Percentiles rank a stretch among this genome's conserved stretches.
phyloP scores from a whole-genome alignment of 495 filamentous ascomycete species.

The Pseudomonodictys pantanalensis region DNA sequence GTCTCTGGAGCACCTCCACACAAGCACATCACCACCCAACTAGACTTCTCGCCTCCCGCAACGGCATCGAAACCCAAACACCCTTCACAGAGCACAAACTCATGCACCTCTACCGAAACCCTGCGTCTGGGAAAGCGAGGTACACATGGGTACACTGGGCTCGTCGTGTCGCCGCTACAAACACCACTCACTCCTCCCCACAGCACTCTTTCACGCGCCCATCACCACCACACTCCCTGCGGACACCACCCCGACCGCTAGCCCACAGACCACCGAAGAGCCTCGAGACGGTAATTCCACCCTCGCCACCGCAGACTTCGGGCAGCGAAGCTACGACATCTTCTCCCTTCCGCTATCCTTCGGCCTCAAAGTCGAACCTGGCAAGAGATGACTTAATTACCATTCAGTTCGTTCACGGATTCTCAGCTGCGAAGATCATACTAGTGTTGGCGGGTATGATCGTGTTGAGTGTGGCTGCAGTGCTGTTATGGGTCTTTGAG shows the following conservation, averaged over 20 bases:
- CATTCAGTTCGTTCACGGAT: conserved; percentile 18
- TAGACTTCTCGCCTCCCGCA: neutral
- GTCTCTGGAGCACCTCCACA: neutral
- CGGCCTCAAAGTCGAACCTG: neutral
- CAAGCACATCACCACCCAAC: neutral
- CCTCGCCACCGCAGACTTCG: too few relatives aligned
- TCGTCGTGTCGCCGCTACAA: conserved; percentile 8
- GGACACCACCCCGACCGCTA: neutral
- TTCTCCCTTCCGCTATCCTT: neutral
- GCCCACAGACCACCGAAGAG: too few relatives aligned
- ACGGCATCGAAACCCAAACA: neutral
- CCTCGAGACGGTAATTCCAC: too few relatives aligned
- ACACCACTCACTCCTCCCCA: neutral
- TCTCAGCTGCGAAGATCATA: conserved; percentile 3
- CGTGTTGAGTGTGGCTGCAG: conserved; percentile 1
- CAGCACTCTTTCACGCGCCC: neutral
- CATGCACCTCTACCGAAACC: conserved; percentile 8
- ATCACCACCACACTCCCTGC: neutral
- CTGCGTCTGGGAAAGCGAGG: conserved; percentile 14
- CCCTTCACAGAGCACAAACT: conserved; percentile 17
- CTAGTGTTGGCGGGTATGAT: neutral
- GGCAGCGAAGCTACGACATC: too few relatives aligned
- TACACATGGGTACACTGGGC: conserved; percentile 29
- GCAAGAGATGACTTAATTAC: conserved; percentile 1
- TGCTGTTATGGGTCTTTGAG: conserved; percentile 24